phyloP scores from a whole-genome alignment of 305 asterid genomes.

The Petunia hybrid region DNA sequence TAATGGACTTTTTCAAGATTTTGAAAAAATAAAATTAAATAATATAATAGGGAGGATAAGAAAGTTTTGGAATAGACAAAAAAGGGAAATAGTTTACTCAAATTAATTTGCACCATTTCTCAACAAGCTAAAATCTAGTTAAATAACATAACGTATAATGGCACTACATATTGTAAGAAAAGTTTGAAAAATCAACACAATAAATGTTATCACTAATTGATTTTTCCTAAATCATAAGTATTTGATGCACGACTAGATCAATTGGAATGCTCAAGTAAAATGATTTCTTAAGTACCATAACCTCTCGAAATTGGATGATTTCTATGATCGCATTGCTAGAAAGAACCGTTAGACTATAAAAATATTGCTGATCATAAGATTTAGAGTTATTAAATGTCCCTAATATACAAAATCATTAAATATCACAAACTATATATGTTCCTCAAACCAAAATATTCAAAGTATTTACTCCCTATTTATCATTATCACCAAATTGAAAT shows the following conservation, averaged over 20 bases:
- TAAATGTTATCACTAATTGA: too few relatives aligned
- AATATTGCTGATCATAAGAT: too few relatives aligned
- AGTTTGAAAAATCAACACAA: not conserved
- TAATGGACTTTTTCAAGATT: conserved; percentile 50
- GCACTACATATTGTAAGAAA: not conserved
- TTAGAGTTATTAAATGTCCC: too few relatives aligned
- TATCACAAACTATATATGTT: not conserved
- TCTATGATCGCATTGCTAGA: too few relatives aligned
- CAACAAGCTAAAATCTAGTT: not conserved
- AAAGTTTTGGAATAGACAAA: not conserved
- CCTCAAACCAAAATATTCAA: not conserved
- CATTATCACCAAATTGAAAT: not conserved
- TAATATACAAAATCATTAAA: too few relatives aligned
- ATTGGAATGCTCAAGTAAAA: too few relatives aligned
- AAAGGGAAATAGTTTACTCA: not conserved
- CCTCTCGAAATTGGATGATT: too few relatives aligned
- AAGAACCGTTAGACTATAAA: too few relatives aligned
- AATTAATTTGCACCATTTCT: not conserved
- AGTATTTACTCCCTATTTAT: not conserved
- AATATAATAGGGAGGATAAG: not conserved
- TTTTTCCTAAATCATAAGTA: too few relatives aligned
- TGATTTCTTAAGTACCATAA: too few relatives aligned
- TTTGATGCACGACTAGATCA: too few relatives aligned
- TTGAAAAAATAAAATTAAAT: conserved; percentile 13
- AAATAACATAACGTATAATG: not conserved